These are phyloP conservation scores for Geoglossum cookeanum DNA, from an alignment of 2,329 filamentous ascomycete genomes.

Conservation along the genomic window DNA sequence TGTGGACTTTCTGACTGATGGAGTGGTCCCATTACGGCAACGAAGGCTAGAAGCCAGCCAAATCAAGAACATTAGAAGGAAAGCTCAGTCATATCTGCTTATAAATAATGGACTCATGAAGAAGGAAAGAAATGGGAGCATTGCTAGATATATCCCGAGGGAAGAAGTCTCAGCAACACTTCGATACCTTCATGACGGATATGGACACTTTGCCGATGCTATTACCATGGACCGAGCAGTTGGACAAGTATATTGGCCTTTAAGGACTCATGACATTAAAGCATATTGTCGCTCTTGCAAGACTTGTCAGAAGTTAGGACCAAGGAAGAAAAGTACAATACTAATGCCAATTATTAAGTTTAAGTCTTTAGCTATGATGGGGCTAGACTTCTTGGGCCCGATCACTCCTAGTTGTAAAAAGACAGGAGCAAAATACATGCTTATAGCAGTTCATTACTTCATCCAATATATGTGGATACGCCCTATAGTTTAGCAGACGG, in stretches of 20 bases:
- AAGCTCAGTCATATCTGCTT: neutral
- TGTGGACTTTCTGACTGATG: neutral
- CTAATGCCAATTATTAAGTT: neutral
- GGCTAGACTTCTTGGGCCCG: neutral
- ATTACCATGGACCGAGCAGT: neutral
- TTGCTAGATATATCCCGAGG: neutral
- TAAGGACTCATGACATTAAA: neutral
- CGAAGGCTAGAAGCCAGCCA: neutral
- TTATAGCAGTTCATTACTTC: neutral
- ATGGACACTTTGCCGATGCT: neutral
- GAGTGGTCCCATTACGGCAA: neutral
- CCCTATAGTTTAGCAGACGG: neutral
- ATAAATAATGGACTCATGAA: neutral
- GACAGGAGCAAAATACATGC: neutral
- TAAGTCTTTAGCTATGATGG: neutral
- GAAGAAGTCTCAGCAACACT: neutral
- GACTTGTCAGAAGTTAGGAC: neutral
- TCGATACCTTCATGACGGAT: neutral
- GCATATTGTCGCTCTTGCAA: neutral
- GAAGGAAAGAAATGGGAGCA: neutral
- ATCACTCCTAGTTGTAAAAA: neutral
- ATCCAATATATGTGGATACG: neutral
- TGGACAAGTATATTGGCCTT: neutral
- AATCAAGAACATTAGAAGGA: neutral
- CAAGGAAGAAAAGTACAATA: neutral